Evolutionary conservation across 805 yeast genomes (phyloP).

Genomic region (Schizosaccharomyces japonicus): DNA sequence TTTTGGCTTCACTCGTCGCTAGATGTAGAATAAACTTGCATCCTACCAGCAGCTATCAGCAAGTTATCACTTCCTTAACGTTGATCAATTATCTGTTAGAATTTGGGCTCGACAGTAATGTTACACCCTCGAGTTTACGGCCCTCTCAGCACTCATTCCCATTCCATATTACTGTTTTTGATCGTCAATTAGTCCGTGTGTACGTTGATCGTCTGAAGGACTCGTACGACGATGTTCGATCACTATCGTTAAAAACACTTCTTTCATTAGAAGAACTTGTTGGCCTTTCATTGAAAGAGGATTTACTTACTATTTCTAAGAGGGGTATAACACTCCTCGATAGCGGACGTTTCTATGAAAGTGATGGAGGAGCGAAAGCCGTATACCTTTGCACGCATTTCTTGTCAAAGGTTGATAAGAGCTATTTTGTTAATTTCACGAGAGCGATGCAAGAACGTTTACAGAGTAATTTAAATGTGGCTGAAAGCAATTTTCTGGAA

Average conservation of each 20-base stretch:
- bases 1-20: neutral
- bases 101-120: constrained; percentile 32
- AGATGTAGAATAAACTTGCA: neutral
- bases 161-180: constrained; percentile 23
- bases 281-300: neutral
- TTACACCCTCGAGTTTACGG: constrained; percentile 18
- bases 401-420: constrained; percentile 17
- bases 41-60: constrained; percentile 36
- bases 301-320: constrained; percentile 10
- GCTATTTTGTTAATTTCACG: constrained; percentile 17
- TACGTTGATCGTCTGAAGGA: constrained; percentile 40
- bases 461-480: constrained; percentile 11
- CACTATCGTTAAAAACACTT: neutral
- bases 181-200: constrained; percentile 21
- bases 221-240: constrained; percentile 60
- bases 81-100: constrained; percentile 24
- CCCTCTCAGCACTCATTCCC: constrained; percentile 28
- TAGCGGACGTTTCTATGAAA: constrained; percentile 29
- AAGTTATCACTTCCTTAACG: constrained; percentile 26
- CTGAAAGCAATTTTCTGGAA: constrained; percentile 17
- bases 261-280: neutral
- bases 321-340: constrained; percentile 13
- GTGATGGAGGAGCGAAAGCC: constrained; percentile 59
- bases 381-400: constrained; percentile 27
- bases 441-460: neutral